Evolutionary conservation across 805 yeast species (phyloP).

Genomic region (Cyberlindnera maritima): DNA sequence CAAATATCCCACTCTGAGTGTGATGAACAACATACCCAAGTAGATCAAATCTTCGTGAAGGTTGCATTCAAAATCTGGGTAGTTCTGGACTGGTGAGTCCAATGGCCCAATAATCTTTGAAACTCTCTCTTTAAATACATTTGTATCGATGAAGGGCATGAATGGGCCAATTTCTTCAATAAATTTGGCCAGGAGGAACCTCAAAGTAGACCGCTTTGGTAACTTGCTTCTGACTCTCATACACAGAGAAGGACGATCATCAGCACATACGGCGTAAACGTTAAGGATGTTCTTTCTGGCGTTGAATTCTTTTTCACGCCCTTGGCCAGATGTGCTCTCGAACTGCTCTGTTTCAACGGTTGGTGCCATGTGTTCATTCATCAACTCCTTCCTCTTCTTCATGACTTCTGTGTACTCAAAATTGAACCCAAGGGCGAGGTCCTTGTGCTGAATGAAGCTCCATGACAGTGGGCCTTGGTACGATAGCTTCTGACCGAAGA

Average conservation of each 20-base stretch:
- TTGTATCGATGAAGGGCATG: not conserved
- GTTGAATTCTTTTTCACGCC: constrained; percentile 1
- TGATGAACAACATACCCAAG: constrained; percentile 5
- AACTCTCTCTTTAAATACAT: not conserved
- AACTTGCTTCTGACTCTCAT: constrained; percentile 4
- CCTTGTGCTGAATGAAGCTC: constrained; percentile 7
- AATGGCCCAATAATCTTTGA: not conserved
- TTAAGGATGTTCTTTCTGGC: not conserved
- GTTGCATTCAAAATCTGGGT: not conserved
- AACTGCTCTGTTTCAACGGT: not conserved
- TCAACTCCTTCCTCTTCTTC: not conserved
- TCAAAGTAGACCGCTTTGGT: constrained; percentile 1
- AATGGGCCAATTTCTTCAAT: constrained; percentile 2
- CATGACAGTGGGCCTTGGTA: constrained; percentile 9
- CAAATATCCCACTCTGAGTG: constrained; percentile 6
- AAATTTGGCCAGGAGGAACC: not conserved
- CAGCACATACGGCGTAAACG: not conserved
- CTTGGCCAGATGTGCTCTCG: constrained; percentile 7
- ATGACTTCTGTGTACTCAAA: constrained; percentile 4
- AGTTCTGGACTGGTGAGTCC: constrained; percentile 1
- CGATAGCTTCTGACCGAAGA: not conserved
- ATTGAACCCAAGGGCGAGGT: constrained; percentile 7
- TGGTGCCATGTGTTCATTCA: not conserved
- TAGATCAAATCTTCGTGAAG: constrained; percentile 3
- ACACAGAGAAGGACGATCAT: not conserved